These are phyloP conservation scores for Populus euphratica DNA, from an alignment of 345 rosid genomes.

Conservation along the genomic window DNA sequence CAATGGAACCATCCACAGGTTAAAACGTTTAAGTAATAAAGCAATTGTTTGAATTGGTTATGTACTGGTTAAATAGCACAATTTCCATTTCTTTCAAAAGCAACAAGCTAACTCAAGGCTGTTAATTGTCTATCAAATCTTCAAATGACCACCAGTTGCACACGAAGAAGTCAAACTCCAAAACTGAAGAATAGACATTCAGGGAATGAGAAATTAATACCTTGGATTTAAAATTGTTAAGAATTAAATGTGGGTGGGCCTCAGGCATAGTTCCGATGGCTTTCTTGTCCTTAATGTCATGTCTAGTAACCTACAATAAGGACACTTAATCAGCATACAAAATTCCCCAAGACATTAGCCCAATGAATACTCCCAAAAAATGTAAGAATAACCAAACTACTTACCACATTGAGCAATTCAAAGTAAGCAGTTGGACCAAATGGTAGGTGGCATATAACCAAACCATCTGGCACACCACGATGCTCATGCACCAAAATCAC, in stretches of 20 bases:
- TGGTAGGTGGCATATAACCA: slow-evolving; percentile 80
- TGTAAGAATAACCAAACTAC: slow-evolving; percentile 30
- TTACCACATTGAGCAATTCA: slow-evolving; percentile 78
- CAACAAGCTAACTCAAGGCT: background rate
- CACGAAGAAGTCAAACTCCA: background rate
- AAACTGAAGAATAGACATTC: background rate
- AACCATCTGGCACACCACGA: slow-evolving; percentile 88
- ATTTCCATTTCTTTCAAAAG: background rate
- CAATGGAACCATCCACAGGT: background rate
- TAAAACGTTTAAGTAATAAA: background rate
- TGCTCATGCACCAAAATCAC: slow-evolving; percentile 83
- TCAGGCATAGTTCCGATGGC: slow-evolving; percentile 80
- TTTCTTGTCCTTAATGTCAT: slow-evolving; percentile 75
- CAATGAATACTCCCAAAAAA: background rate
- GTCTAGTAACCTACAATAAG: slow-evolving; percentile 73
- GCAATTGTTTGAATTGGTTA: background rate
- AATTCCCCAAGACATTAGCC: slow-evolving; percentile 2
- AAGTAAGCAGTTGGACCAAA: slow-evolving; percentile 96
- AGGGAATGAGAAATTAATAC: slow-evolving; percentile 25
- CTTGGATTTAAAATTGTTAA: slow-evolving; percentile 72
- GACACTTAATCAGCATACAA: slow-evolving; percentile 7
- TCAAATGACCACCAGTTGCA: background rate
- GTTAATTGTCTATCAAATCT: background rate
- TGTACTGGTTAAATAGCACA: too few species aligned
- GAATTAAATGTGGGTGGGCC: slow-evolving; percentile 86